phyloP scores from a whole-genome alignment of 257 asterid genomes.

The Solanum appendiculatum region DNA sequence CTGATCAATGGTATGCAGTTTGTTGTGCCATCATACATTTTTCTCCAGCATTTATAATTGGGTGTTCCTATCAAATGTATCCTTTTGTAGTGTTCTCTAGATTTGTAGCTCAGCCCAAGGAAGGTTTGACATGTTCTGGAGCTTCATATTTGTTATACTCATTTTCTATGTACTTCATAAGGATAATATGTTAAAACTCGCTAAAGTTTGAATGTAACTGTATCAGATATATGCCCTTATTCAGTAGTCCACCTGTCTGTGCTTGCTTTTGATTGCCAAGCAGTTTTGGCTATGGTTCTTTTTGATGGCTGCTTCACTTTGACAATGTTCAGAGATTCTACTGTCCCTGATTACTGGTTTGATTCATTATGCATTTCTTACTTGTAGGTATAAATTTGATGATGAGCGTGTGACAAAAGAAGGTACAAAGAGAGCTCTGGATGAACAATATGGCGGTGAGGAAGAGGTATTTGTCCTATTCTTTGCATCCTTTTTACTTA shows the following conservation, averaged over 20 bases:
- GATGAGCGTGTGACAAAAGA: conserved; percentile 44
- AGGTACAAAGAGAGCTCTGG: conserved; percentile 34
- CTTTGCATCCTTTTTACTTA: neutral
- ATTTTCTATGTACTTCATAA: neutral
- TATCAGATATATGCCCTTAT: neutral
- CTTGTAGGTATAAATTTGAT: conserved; percentile 38
- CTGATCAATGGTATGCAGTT: conserved; percentile 26
- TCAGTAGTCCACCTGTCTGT: neutral
- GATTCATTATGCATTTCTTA: neutral
- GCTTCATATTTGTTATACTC: neutral
- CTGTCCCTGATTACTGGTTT: neutral
- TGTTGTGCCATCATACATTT: neutral
- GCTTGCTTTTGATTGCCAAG: neutral
- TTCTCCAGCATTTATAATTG: neutral
- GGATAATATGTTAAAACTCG: neutral
- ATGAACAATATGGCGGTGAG: conserved; percentile 46
- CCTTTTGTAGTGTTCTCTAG: neutral
- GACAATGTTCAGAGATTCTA: neutral
- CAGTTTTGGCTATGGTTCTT: neutral
- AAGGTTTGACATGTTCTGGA: neutral
- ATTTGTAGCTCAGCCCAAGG: neutral
- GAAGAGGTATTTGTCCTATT: conserved; percentile 29
- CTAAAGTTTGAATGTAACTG: neutral
- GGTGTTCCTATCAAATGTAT: neutral
- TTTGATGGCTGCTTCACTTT: neutral